These are phyloP conservation scores for Neofusicoccum umdonicola DNA, from an alignment of 2,329 filamentous ascomycete genomes.

Conservation along the genomic window DNA sequence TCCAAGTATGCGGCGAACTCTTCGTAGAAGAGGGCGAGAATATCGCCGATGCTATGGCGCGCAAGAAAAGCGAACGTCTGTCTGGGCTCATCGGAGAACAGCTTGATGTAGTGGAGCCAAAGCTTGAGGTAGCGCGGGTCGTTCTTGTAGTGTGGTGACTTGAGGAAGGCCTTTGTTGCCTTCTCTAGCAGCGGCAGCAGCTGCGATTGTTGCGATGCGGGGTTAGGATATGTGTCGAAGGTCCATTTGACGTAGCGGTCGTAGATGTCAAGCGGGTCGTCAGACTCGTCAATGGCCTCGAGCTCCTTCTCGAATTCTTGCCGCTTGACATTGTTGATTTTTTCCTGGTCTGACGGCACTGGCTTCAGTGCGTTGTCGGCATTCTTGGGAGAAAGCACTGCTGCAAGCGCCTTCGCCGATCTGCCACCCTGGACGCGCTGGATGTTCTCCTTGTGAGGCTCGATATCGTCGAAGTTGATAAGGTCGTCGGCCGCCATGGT, in stretches of 20 bases:
- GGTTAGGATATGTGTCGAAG: slow-evolving; percentile 88
- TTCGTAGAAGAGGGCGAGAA: slow-evolving; percentile 89
- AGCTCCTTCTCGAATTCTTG: slow-evolving; percentile 86
- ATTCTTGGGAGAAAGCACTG: slow-evolving; percentile 67
- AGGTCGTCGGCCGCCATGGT: slow-evolving; percentile 47
- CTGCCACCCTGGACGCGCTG: slow-evolving; percentile 84
- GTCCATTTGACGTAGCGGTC: slow-evolving; percentile 98
- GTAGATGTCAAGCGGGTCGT: slow-evolving; percentile 93
- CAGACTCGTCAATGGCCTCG: slow-evolving; percentile 73
- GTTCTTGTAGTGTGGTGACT: slow-evolving; percentile 86
- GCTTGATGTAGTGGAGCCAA: slow-evolving; percentile 89
- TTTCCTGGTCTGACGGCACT: slow-evolving; percentile 62
- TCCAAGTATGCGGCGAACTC: slow-evolving; percentile 96
- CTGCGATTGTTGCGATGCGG: slow-evolving; percentile 88
- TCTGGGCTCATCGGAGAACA: slow-evolving; percentile 89
- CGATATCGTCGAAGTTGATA: slow-evolving; percentile 82
- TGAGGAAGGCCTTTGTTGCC: slow-evolving; percentile 85
- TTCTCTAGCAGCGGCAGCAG: slow-evolving; percentile 85
- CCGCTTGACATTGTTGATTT: slow-evolving; percentile 74
- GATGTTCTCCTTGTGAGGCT: slow-evolving; percentile 97
- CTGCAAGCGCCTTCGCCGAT: slow-evolving; percentile 83
- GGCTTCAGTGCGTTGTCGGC: slow-evolving; percentile 47
- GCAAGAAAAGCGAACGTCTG: slow-evolving; percentile 91
- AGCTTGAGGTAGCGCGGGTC: slow-evolving; percentile 90
- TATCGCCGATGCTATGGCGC: slow-evolving; percentile 82